Base-by-base conservation (phyloP, 352 stramenopile species). In the Lagenidium giganteum region DNA sequence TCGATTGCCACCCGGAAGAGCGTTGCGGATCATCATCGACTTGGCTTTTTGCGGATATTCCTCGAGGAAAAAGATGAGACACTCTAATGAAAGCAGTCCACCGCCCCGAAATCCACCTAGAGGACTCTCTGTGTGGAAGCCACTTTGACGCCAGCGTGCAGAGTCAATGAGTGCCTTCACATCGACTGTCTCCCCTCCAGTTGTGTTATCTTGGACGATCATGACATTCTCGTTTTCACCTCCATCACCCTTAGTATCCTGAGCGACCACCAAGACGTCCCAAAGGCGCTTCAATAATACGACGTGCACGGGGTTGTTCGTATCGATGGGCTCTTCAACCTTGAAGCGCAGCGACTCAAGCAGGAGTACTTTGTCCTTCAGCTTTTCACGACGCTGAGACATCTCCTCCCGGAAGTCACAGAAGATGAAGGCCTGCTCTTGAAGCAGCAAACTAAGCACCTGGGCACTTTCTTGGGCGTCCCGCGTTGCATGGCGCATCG, bases 111-210 rank as follows among this genome's bases (percentile, higher is more conserved):
- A 93, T 18, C 73, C 78, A 14, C 81, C 78, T 3, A 93, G 57
- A 0, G 78, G 78, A 31, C 75, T 86, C 36, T 87, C 72, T 6
- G 80, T 93, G 61, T 93, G 78, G 50, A 90, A 91, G 5, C 81
- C 81, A 35, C 78, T 91, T 28, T 50, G 47, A 6, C 69, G 66
- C 78, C 78, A 93, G 13, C 78, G 78, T 12, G 52, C 53, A 17
- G 80, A 90, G 6, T 50, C 55, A 14, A 92, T 56, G 49, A 92
- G 51, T 18, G 67, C 67, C 16, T 37, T 44, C 33, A 83, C 53
- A 23, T 87, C 62, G 22, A 84, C 51, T 2, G n/a, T 29, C 30
- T 21, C 31, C 2, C n/a, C 8, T 18, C 45, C 30, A 34, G 38
- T 59, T 18, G 9, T 34, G 8, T 17, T n/a, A 3, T 51, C 31